A percentile compares a stretch with the other conserved stretches of the same genome.
Evolutionary conservation across 2,329 filamentous ascomycete genomes (phyloP).

Genomic region (Botrytis tulipae): DNA sequence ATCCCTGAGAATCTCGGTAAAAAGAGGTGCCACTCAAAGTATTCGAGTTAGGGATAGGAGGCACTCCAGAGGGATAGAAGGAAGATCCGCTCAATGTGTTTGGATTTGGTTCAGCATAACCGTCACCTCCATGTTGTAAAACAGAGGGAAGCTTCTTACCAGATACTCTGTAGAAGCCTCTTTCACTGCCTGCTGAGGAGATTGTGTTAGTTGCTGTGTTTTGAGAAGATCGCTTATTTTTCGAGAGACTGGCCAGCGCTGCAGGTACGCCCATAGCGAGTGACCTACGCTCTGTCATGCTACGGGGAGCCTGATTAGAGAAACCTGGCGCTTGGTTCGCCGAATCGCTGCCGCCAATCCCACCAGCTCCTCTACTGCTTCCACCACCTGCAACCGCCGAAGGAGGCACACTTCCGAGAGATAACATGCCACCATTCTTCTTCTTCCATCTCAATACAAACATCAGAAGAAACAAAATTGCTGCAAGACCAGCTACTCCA

Average conservation of each 20-base stretch:
- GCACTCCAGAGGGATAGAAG: slow-evolving; percentile 42
- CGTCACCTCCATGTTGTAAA: slow-evolving; percentile 60
- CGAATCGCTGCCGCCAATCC: slow-evolving; percentile 34
- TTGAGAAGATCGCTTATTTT: slow-evolving; percentile 36
- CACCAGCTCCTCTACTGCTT: slow-evolving; percentile 41
- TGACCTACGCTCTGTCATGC: slow-evolving; percentile 50
- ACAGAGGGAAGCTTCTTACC: slow-evolving; percentile 65
- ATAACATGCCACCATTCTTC: slow-evolving; percentile 43
- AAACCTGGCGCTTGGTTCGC: slow-evolving; percentile 30
- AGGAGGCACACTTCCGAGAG: slow-evolving; percentile 41
- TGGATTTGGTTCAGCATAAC: slow-evolving; percentile 47
- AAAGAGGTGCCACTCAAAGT: slow-evolving; percentile 51
- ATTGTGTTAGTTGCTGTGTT: slow-evolving; percentile 37
- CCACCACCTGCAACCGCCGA: slow-evolving; percentile 38
- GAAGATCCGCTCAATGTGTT: slow-evolving; percentile 50
- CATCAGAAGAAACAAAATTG: slow-evolving; percentile 54
- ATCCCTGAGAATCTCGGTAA: slow-evolving; percentile 53
- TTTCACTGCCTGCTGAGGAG: slow-evolving; percentile 47
- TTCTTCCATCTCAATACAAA: slow-evolving; percentile 56
- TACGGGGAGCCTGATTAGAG: slow-evolving; percentile 28
- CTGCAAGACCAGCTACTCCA: slow-evolving; percentile 54
- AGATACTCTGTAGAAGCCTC: slow-evolving; percentile 63
- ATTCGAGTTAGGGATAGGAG: slow-evolving; percentile 30
- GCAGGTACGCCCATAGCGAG: slow-evolving; percentile 48
- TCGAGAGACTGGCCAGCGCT: slow-evolving; percentile 48